Base-by-base conservation (phyloP, 352 stramenopile species). In the Phytophthora pistaciae region DNA sequence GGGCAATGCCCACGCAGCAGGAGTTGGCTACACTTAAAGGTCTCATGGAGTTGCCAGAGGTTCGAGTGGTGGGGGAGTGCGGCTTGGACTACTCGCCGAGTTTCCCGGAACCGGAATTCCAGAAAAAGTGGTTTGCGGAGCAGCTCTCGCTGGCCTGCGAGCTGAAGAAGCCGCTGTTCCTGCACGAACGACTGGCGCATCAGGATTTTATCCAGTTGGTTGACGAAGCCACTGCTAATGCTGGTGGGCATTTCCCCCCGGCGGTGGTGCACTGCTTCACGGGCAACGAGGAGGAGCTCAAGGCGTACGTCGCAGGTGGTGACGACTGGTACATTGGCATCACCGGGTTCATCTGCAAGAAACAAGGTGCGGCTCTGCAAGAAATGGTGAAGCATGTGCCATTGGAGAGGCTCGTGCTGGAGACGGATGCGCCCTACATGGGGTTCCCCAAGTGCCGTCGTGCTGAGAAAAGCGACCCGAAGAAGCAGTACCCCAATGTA, bases 351-450 rank as follows among this genome's bases (percentile, higher is more conserved):
- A 87, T 98, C 38, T 97, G 90, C 80, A 98, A 97, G 63, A 84
- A 88, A 71, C 75, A 82, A 60, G 80, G 87, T 59, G 73, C 78
- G 2, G 74, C 60, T 9, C 56, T 95, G 31, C 79, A 91, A 13
- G 72, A 87, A 36, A 87, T 91, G 60, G 60, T 91, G 18, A 77
- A 66, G 5, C 72, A 76, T 52, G 73, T 98, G 33, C 90, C 92
- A 7, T 61, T 97, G 13, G 66, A 97, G 60, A 79, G 83, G 38
- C 81, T 98, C 6, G 84, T 98, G 49, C 80, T 98, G 50, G 94
- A 98, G 79, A 98, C 94, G 6, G 93, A 98, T 74, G 91, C 93
- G 55, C 94, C 94, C 27, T 98, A 97, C 73, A 98, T 98, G 93
- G 84, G 86, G 13, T 93, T 94, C 33, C 84, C 91, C 0, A 85